phyloP scores from a whole-genome alignment of 768 basidiomycete genomes.

The Suillus plorans region DNA sequence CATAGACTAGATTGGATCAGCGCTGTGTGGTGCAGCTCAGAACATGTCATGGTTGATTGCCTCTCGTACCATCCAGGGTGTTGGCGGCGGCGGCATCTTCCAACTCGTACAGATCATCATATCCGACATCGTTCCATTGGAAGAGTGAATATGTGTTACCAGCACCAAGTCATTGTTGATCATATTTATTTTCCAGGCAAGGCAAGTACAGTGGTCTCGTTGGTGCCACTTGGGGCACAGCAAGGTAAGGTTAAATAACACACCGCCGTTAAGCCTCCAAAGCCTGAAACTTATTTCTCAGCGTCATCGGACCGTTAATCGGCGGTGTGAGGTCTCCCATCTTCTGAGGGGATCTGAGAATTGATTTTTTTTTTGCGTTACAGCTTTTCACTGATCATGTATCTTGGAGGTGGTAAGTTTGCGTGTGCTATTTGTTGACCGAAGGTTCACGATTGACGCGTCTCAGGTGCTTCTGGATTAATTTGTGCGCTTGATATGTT shows the following conservation, averaged over 20 bases:
- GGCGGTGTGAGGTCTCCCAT: conserved; percentile 29
- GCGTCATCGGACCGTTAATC: conserved; percentile 44
- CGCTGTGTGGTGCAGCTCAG: conserved; percentile 44
- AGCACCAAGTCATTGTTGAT: neutral
- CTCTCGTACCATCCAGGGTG: conserved; percentile 41
- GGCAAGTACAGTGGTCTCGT: conserved; percentile 39
- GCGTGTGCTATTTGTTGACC: neutral
- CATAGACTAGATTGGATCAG: conserved; percentile 33
- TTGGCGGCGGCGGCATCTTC: conserved; percentile 40
- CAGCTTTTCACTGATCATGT: conserved; percentile 36
- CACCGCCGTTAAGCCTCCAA: neutral
- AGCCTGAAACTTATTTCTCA: conserved; percentile 6
- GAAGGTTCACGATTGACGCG: conserved; percentile 5
- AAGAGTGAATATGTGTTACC: conserved; percentile 24
- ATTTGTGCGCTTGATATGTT: conserved; percentile 24
- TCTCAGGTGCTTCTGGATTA: conserved; percentile 37
- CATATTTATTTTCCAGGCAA: conserved; percentile 24
- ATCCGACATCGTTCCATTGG: conserved; percentile 38
- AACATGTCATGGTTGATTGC: conserved; percentile 42
- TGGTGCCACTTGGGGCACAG: conserved; percentile 42
- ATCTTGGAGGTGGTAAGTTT: conserved; percentile 40
- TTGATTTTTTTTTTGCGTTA: conserved; percentile 1
- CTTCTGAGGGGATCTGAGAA: neutral
- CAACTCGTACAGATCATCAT: conserved; percentile 38
- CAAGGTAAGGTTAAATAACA: conserved; percentile 24